Conservation (phyloP, 305 asterid genomes). For the Fraxinus floribunda region DNA sequence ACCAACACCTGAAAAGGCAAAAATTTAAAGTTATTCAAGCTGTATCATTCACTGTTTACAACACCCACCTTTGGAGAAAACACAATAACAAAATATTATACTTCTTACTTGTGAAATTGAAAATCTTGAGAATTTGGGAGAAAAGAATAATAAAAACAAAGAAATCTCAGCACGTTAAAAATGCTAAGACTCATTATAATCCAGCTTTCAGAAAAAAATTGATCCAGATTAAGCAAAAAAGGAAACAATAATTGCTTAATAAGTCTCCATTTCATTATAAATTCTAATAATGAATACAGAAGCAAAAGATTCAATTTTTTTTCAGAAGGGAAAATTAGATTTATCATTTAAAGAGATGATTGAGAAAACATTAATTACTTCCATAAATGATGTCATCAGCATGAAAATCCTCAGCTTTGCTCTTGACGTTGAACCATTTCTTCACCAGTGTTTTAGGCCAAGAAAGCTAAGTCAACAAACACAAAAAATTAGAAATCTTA, state of each 20-base stretch:
- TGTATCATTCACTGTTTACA: conserved; percentile 42
- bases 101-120: conserved; percentile 65
- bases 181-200: conserved; percentile 23
- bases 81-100: conserved; percentile 21
- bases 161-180: conserved; percentile 39
- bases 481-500: conserved; percentile 25
- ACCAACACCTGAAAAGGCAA: conserved; percentile 84
- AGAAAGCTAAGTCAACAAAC: conserved; percentile 48
- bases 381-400: conserved; percentile 69
- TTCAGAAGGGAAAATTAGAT: conserved; percentile 1
- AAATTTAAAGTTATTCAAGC: conserved; percentile 50
- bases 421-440: conserved; percentile 87
- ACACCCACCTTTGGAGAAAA: conserved; percentile 47
- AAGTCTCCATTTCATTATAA: not conserved
- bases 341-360: conserved; percentile 22
- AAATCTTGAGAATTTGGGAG: conserved; percentile 26
- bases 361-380: conserved; percentile 39
- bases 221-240: conserved; percentile 6
- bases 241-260: not conserved
- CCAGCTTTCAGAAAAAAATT: conserved; percentile 23
- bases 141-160: conserved; percentile 18
- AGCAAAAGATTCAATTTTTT: not conserved
- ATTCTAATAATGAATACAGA: not conserved
- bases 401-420: conserved; percentile 79
- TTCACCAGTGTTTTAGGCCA: conserved; percentile 89